A percentile compares a stretch with the other conserved stretches of the same genome.
These are phyloP conservation scores for Coemansia reversa DNA, from an alignment of 192 early-diverging fungal genomes.

Conservation along the genomic window DNA sequence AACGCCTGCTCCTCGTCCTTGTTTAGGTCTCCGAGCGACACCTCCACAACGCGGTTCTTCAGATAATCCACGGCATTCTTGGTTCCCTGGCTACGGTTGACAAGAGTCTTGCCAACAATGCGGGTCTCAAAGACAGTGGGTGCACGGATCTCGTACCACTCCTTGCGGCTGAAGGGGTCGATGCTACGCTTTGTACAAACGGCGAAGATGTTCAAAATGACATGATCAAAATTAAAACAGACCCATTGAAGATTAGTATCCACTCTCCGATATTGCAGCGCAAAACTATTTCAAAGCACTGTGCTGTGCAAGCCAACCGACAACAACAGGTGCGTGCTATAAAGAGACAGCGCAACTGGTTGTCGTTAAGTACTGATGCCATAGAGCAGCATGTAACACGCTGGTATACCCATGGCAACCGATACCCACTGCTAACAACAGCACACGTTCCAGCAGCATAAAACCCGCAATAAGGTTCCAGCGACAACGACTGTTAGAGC, in stretches of 20 bases:
- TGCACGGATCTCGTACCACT: slow-evolving; percentile 99
- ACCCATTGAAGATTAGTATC: background rate
- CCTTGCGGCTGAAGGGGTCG: slow-evolving; percentile 99
- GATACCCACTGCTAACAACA: background rate
- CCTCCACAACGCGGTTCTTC: slow-evolving; percentile 95
- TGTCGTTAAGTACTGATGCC: background rate
- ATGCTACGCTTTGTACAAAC: slow-evolving; percentile 50
- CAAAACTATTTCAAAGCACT: background rate
- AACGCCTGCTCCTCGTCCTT: slow-evolving; percentile 88
- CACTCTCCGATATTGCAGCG: background rate
- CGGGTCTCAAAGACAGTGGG: slow-evolving; percentile 94
- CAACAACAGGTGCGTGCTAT: background rate
- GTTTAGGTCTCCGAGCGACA: slow-evolving; percentile 95
- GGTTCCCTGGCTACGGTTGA: slow-evolving; percentile 99
- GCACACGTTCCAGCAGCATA: background rate
- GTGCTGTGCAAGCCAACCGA: background rate
- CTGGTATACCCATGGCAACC: background rate
- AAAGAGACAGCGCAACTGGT: background rate
- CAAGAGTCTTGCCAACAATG: slow-evolving; percentile 97
- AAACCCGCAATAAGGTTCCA: background rate
- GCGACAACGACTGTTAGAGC: background rate
- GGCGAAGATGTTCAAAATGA: background rate
- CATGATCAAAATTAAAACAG: background rate
- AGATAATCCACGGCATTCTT: slow-evolving; percentile 96
- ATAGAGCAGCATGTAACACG: background rate